phyloP scores from a whole-genome alignment of 441 rosid genomes.

The Manihot esculenta region DNA sequence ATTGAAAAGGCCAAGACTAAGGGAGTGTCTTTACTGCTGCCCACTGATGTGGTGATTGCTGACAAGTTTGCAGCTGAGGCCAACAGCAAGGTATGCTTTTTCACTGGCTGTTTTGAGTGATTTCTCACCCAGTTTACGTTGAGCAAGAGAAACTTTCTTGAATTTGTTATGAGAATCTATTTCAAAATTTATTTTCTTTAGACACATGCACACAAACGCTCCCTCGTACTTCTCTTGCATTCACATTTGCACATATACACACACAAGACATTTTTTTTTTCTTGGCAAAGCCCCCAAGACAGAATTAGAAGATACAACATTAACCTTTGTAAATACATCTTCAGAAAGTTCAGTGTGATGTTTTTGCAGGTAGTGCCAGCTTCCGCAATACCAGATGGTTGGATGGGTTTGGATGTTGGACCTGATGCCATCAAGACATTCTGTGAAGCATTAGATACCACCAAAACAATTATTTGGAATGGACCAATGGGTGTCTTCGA shows the following conservation, averaged over 20 bases:
- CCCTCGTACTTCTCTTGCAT: no score
- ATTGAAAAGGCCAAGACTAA: constrained; percentile 80
- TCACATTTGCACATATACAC: no score
- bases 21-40: constrained; percentile 77
- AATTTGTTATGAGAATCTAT: not conserved
- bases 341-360: not conserved
- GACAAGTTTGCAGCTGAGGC: constrained; percentile 90
- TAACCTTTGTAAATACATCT: constrained; percentile 1
- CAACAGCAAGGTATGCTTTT: constrained; percentile 65
- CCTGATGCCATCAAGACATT: constrained; percentile 85
- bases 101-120: not conserved
- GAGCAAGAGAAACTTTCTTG: not conserved
- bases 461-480: constrained; percentile 91
- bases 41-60: constrained; percentile 83
- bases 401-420: constrained; percentile 98
- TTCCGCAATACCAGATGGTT: constrained; percentile 78
- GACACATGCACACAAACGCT: no score
- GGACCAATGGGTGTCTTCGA: constrained; percentile 99
- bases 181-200: no score
- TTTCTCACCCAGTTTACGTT: not conserved
- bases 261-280: no score
- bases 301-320: not conserved
- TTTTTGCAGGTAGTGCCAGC: constrained; percentile 74
- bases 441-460: constrained; percentile 59
- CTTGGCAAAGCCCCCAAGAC: no score